Conservation (phyloP, 2,329 filamentous ascomycete genomes). For the Arthroderma sp. region DNA sequence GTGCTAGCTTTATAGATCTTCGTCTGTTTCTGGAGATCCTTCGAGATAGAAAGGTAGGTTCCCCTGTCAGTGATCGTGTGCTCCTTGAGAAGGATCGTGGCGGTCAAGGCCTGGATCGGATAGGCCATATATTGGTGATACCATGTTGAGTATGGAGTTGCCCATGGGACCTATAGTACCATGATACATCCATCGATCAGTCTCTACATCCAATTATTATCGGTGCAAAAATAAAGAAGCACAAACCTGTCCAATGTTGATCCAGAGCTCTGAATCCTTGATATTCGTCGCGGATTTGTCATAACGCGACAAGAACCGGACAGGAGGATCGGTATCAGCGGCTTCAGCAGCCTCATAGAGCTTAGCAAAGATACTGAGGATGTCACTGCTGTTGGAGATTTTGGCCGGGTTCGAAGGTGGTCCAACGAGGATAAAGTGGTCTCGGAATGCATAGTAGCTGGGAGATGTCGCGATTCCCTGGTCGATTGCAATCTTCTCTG, state of each 20-base stretch:
- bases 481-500: conserved; percentile 32
- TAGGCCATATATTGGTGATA: conserved; percentile 36
- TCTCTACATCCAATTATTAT: not conserved
- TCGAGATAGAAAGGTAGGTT: conserved; percentile 30
- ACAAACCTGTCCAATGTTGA: conserved; percentile 30
- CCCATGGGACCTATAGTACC: conserved; percentile 29
- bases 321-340: conserved; percentile 18
- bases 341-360: conserved; percentile 25
- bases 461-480: conserved; percentile 23
- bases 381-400: conserved; percentile 18
- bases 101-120: conserved; percentile 33
- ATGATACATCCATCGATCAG: not conserved
- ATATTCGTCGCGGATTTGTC: conserved; percentile 40
- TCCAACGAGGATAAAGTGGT: conserved; percentile 36
- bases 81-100: conserved; percentile 30
- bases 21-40: conserved; percentile 21
- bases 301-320: conserved; percentile 33
- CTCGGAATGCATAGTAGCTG: conserved; percentile 34
- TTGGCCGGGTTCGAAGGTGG: conserved; percentile 23
- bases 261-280: conserved; percentile 35
- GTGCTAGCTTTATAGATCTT: conserved; percentile 21
- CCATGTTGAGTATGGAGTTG: conserved; percentile 32
- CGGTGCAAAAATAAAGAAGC: not conserved
- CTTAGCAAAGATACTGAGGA: conserved; percentile 22
- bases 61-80: conserved; percentile 38